Conservation (phyloP, 441 rosid genomes). For the Gossypium laxum region DNA sequence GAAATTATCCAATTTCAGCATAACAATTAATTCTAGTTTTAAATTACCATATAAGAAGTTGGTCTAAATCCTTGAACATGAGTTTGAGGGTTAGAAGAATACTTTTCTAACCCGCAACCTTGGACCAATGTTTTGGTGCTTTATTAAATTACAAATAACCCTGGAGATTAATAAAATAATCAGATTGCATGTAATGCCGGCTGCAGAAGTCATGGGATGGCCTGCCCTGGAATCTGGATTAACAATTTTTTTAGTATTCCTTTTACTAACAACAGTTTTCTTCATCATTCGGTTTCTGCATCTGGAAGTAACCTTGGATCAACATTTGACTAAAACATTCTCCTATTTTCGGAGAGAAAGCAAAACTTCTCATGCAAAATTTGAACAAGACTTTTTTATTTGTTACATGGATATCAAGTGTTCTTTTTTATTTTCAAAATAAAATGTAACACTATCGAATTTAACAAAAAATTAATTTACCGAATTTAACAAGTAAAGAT, state of each 20-base stretch:
- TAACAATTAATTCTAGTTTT: neutral
- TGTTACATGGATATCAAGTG: no score
- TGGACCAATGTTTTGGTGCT: conserved; percentile 14
- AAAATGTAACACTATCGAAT: no score
- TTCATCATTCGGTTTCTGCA: neutral
- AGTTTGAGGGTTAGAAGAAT: neutral
- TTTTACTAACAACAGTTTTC: neutral
- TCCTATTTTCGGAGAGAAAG: neutral
- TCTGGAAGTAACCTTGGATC: neutral
- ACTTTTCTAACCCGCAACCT: conserved; percentile 7
- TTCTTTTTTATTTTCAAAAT: no score
- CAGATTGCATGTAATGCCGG: neutral
- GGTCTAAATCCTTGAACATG: neutral
- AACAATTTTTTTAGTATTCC: neutral
- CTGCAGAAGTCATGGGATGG: neutral
- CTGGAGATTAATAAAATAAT: neutral
- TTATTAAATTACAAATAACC: neutral
- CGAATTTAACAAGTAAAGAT: no score
- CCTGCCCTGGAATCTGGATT: neutral
- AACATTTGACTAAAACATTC: neutral
- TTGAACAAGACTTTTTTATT: no score
- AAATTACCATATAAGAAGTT: neutral
- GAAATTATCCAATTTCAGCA: neutral
- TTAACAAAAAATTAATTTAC: no score
- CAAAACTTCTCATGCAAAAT: neutral